phyloP scores from a whole-genome alignment of 139 green algal species.

The Coelastrella sp. region DNA sequence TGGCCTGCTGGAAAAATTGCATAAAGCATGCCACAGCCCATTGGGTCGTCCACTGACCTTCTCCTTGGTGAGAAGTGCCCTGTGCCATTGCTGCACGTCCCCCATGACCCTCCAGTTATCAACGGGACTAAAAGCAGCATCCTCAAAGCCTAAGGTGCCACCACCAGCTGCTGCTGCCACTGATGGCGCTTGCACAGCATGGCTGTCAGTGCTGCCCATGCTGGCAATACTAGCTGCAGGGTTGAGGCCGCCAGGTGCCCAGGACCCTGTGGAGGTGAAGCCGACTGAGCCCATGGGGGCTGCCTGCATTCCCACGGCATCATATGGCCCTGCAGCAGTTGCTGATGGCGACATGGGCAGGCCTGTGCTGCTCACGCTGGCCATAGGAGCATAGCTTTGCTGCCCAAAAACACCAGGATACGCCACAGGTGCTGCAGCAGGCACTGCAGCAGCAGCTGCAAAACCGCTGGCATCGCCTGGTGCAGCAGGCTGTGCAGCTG shows the following conservation, averaged over 20 bases:
- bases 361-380: background rate
- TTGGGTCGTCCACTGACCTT: conserved; percentile 21
- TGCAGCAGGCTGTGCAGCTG: conserved; percentile 22
- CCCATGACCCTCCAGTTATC: conserved; percentile 47
- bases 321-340: conserved; percentile 17
- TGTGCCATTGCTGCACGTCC: conserved; percentile 59
- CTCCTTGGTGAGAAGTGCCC: conserved; percentile 56
- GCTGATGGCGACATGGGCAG: background rate
- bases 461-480: conserved; percentile 41
- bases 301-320: background rate
- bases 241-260: background rate
- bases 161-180: background rate
- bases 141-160: background rate
- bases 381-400: background rate
- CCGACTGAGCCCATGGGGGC: background rate
- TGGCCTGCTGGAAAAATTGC: background rate
- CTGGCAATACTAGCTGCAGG: conserved; percentile 8
- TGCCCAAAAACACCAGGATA: background rate
- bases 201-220: background rate
- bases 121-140: conserved; percentile 43
- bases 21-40: background rate
- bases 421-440: conserved; percentile 10
- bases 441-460: conserved; percentile 24
- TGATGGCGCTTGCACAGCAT: background rate
- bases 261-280: background rate